Base-by-base conservation (phyloP, 2,329 filamentous ascomycete species). In the Diaporthe helianthi region DNA sequence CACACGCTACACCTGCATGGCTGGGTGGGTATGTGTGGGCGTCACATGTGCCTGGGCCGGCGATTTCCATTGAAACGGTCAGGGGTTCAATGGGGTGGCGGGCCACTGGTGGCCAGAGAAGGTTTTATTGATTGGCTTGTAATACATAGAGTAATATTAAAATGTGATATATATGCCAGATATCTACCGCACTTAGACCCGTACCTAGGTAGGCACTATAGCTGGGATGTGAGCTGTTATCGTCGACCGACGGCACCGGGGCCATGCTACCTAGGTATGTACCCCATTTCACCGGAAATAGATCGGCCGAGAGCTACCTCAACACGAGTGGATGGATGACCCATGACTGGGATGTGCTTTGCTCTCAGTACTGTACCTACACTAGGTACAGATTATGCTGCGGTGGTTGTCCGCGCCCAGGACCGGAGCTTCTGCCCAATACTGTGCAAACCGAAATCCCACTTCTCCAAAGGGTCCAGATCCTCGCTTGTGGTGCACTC, bases 321-420 rank as follows among this genome's bases (percentile, higher is more conserved):
- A 8, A 47, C 26, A 61, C n/a, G n/a, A n/a, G n/a, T n/a, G n/a
- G n/a, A n/a, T 61, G 58, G 58, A 47, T 47, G 19, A 58, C 26
- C 58, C 55, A 46, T 17, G 38, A 60, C 15, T 22, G 8, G 8
- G 41, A 5, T 3, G 3, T 33, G 55, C 55, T 47, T 44, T 44
- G 2, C 26, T 15, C 24, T 26, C 26, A 26, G 17, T 47, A 47
- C 44, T 47, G 44, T 47, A n/a, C n/a, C n/a, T n/a, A n/a, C n/a
- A n/a, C n/a, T n/a, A n/a, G n/a, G n/a, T n/a, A n/a, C n/a, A n/a
- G n/a, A n/a, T n/a, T n/a, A n/a, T n/a, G n/a, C n/a, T n/a, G n/a
- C n/a, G n/a, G n/a, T n/a, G n/a, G 38, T 26, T 41, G 19, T 26
- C 10, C 8, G 24, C 24, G 54, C 19, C 24, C 38, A 29, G 31